Conservation (phyloP, 2,329 filamentous ascomycete species). For the Zymoseptoria crescenta region DNA sequence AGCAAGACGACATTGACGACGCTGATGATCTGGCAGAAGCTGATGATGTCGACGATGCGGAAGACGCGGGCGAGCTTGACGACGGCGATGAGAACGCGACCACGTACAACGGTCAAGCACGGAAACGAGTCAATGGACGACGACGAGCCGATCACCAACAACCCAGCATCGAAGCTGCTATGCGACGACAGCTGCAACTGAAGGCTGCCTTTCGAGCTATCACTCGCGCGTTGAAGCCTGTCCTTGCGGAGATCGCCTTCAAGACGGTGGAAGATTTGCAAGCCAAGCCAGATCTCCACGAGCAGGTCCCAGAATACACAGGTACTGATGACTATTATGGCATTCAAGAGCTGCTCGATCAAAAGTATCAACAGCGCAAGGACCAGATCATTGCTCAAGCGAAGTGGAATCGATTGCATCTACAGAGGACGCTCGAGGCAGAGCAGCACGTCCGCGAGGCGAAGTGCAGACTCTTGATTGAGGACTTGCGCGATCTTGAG, state of each 20-base stretch:
- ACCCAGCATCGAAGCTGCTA: conserved; percentile 38
- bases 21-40: conserved; percentile 10
- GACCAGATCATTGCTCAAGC: conserved; percentile 32
- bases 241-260: conserved; percentile 58
- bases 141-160: conserved; percentile 41
- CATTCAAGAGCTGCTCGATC: conserved; percentile 35
- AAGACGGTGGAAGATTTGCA: conserved; percentile 52
- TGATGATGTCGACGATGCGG: conserved; percentile 19
- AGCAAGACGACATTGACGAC: conserved; percentile 14
- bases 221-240: conserved; percentile 54
- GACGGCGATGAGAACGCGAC: conserved; percentile 6
- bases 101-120: conserved; percentile 11
- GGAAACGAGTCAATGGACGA: conserved; percentile 29
- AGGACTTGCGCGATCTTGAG: conserved; percentile 21
- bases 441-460: conserved; percentile 32
- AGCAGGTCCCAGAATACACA: conserved; percentile 47
- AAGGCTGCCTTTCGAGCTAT: conserved; percentile 59
- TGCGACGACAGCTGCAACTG: conserved; percentile 56
- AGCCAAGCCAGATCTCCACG: conserved; percentile 46
- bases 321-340: conserved; percentile 39
- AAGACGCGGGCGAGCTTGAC: conserved; percentile 21
- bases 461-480: conserved; percentile 28
- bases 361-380: conserved; percentile 36
- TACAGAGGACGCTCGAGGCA: conserved; percentile 29
- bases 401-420: conserved; percentile 31